phyloP scores from a whole-genome alignment of 2,329 filamentous ascomycete species.

The Magnaporthiopsis rhizophila region DNA sequence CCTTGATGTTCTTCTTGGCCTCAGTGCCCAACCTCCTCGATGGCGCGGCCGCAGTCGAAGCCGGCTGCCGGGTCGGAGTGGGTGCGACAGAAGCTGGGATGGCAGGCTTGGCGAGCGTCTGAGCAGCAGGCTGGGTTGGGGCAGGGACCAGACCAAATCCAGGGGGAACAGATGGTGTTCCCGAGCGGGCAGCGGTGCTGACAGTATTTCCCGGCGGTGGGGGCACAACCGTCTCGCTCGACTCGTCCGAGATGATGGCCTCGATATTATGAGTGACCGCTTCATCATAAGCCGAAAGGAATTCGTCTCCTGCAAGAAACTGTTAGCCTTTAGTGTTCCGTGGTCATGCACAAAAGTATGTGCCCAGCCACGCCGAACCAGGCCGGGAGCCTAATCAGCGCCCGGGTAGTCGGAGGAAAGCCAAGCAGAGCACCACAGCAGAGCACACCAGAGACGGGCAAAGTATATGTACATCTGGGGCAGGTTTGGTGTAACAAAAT shows the following conservation, averaged over 20 bases:
- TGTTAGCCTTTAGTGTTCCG: constrained; percentile 31
- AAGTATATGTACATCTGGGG: constrained; percentile 34
- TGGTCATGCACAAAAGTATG: neutral
- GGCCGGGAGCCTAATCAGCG: neutral
- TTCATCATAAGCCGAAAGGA: constrained; percentile 52
- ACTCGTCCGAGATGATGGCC: constrained; percentile 58
- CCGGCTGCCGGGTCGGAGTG: constrained; percentile 6
- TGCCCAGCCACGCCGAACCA: neutral
- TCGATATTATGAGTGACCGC: constrained; percentile 53
- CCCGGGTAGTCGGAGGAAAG: constrained; percentile 1
- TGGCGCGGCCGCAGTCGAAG: neutral
- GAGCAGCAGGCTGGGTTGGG: constrained; percentile 5
- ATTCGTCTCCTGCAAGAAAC: constrained; percentile 47
- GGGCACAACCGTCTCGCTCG: constrained; percentile 16
- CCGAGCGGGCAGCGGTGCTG: constrained; percentile 16
- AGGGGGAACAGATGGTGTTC: constrained; percentile 35
- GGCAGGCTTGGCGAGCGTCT: constrained; percentile 2
- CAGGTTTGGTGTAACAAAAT: neutral
- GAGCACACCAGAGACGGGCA: neutral
- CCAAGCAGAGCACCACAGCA: constrained; percentile 1
- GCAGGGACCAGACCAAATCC: constrained; percentile 27
- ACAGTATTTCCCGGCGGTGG: constrained; percentile 20
- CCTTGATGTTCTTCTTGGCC: constrained; percentile 36
- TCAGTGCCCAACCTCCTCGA: constrained; percentile 20
- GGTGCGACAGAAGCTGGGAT: constrained; percentile 9